Evolutionary conservation across 2,329 filamentous ascomycete species (phyloP).

Genomic region (Chalaropsis ovoidea): DNA sequence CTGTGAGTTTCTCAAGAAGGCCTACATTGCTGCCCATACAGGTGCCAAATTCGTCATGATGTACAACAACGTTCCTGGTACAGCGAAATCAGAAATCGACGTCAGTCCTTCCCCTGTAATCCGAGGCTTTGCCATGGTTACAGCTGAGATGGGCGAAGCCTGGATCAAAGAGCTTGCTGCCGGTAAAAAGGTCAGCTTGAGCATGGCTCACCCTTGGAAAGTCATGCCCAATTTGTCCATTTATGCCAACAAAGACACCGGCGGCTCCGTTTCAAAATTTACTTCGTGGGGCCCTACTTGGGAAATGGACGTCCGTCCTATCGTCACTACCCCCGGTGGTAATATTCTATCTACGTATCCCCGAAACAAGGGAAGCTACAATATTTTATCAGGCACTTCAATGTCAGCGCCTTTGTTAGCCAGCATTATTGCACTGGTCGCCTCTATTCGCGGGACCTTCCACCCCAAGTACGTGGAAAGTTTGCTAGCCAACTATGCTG

Average conservation of each 20-base stretch:
- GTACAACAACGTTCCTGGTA: constrained; percentile 45
- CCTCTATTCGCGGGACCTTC: constrained; percentile 42
- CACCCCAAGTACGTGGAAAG: constrained; percentile 43
- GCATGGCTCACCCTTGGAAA: constrained; percentile 37
- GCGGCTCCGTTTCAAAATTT: constrained; percentile 44
- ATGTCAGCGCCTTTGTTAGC: constrained; percentile 51
- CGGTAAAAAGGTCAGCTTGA: constrained; percentile 38
- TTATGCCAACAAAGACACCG: constrained; percentile 36
- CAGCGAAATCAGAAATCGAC: constrained; percentile 30
- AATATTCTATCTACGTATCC: constrained; percentile 50
- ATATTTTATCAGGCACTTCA: constrained; percentile 47
- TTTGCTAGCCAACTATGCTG: constrained; percentile 41
- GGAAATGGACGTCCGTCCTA: constrained; percentile 48
- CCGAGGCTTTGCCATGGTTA: constrained; percentile 36
- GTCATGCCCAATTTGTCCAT: constrained; percentile 33
- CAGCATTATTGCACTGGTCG: constrained; percentile 45
- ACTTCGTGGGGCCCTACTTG: constrained; percentile 53
- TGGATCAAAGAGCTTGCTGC: constrained; percentile 39
- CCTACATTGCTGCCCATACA: constrained; percentile 41
- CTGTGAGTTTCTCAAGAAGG: constrained; percentile 48
- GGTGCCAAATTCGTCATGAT: constrained; percentile 53
- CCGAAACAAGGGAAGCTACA: constrained; percentile 33
- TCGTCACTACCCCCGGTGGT: constrained; percentile 47
- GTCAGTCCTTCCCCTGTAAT: constrained; percentile 32
- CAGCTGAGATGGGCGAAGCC: constrained; percentile 34